These are phyloP conservation scores for Wickerhamiella azyma DNA, from an alignment of 805 yeast genomes.

Conservation along the genomic window DNA sequence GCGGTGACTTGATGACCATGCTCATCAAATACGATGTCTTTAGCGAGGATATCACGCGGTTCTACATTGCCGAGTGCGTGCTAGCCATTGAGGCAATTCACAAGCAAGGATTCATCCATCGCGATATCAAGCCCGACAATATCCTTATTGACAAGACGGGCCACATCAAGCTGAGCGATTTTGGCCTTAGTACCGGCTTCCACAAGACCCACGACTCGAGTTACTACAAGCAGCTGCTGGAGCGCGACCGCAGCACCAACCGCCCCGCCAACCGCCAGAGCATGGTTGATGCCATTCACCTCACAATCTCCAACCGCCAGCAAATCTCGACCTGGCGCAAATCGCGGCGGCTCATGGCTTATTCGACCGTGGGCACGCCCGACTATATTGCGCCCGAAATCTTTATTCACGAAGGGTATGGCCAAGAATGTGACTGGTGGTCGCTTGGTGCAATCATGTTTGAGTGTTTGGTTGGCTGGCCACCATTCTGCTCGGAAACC, in stretches of 20 bases:
- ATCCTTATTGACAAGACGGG: slow-evolving; percentile 71
- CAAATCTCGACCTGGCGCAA: slow-evolving; percentile 96
- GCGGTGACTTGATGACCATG: slow-evolving; percentile 90
- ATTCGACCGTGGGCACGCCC: slow-evolving; percentile 93
- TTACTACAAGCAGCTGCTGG: slow-evolving; percentile 70
- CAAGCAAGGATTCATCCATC: slow-evolving; percentile 81
- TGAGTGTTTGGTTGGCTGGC: slow-evolving; percentile 94
- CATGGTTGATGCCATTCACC: slow-evolving; percentile 84
- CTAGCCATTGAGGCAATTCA: slow-evolving; percentile 90
- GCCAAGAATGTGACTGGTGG: slow-evolving; percentile 99
- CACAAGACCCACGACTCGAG: slow-evolving; percentile 87
- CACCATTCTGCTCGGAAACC: slow-evolving; percentile 89
- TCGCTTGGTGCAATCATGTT: slow-evolving; percentile 92
- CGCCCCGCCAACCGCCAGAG: slow-evolving; percentile 39
- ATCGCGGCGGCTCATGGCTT: slow-evolving; percentile 83
- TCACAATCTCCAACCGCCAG: slow-evolving; percentile 89
- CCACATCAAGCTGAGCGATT: slow-evolving; percentile 56
- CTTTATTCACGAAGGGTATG: slow-evolving; percentile 83
- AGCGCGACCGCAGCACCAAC: slow-evolving; percentile 34
- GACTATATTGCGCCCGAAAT: slow-evolving; percentile 95
- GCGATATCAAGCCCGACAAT: slow-evolving; percentile 97
- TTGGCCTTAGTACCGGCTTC: slow-evolving; percentile 80
- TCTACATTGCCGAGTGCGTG: slow-evolving; percentile 93
- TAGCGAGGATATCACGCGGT: slow-evolving; percentile 76
- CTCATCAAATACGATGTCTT: slow-evolving; percentile 86